Conservation (phyloP, 495 filamentous ascomycete species). For the Penicillium salamii region DNA sequence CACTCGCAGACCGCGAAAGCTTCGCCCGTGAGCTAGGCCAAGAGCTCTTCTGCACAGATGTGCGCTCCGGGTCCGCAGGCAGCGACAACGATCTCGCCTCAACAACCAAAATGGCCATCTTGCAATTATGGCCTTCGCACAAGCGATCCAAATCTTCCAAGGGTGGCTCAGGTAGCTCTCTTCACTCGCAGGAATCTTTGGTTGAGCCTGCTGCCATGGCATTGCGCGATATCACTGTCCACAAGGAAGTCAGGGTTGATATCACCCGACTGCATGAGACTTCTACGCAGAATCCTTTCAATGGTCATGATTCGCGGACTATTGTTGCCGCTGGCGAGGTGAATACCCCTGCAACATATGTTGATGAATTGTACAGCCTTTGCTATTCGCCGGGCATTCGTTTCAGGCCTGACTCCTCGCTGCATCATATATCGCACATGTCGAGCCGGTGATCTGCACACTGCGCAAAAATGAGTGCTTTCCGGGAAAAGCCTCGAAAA, state of each 20-base stretch:
- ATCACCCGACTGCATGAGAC: conserved; percentile 37
- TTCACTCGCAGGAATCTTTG: conserved; percentile 34
- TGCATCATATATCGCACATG: conserved; percentile 8
- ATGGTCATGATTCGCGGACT: conserved; percentile 24
- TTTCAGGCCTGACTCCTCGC: conserved; percentile 24
- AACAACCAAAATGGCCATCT: conserved; percentile 23
- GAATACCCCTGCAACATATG: conserved; percentile 27
- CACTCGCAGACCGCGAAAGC: conserved; percentile 45
- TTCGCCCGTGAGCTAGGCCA: conserved; percentile 46
- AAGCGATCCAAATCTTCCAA: conserved; percentile 7
- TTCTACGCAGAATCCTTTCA: conserved; percentile 15
- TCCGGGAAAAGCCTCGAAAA: background rate
- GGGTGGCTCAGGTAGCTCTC: conserved; percentile 14
- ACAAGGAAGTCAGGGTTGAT: conserved; percentile 52
- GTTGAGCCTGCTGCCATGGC: conserved; percentile 19
- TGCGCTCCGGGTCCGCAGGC: conserved; percentile 22
- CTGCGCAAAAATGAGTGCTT: too few species aligned
- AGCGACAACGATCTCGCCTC: conserved; percentile 26
- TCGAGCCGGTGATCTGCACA: background rate
- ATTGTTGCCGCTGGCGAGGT: conserved; percentile 34
- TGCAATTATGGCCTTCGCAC: conserved; percentile 33
- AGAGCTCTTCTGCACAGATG: conserved; percentile 30
- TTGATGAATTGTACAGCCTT: conserved; percentile 45
- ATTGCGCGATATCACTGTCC: conserved; percentile 52
- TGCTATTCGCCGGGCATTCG: conserved; percentile 38